Base-by-base conservation (phyloP, 2,329 filamentous ascomycete genomes). In the Atkinsonella hypoxylon region DNA sequence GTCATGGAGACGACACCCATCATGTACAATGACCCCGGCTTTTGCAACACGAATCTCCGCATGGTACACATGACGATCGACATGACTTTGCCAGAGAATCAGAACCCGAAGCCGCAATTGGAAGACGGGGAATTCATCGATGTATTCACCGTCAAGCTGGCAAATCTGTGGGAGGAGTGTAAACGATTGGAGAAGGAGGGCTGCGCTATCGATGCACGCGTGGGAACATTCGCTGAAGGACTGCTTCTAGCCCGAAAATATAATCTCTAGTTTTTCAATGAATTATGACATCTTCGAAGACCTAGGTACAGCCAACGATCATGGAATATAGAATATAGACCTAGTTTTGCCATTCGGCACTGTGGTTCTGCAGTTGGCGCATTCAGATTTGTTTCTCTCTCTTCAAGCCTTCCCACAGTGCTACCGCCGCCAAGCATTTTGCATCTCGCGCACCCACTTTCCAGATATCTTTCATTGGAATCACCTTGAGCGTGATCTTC, bases 81-180 rank as follows among this genome's bases (percentile, higher is more conserved):
- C 64, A 79, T 86, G 74, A 74, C 69, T 4, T 69, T 81, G 1
- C 76, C 83, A 0, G 81, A 81, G 58, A 91, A 91, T 62, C 77
- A 83, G 62, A 72, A 85, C 49, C 80, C 79, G 1, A 74, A 81
- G 63, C 82, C 86, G 0, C 70, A 85, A 61, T 72, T 90, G 7
- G 86, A 91, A 62, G 86, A 89, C 26, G 83, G 81, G 55, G 87
- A 91, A 67, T 90, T 89, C 62, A 90, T 91, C 60, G 85, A 90
- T 63, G 82, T 83, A 34, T 90, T 91, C 59, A 79, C 77, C 9
- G 74, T 88, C 8, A 82, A 81, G 6, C 62, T 91, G 42, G 70
- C 67, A 18, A 70, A 75, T 13, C 65, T 91, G 39, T 89, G 83
- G 70, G 74, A 74, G 0, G 81, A 85, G 61, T 82, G 82, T 61